Base-by-base conservation (phyloP, 2,329 filamentous ascomycete genomes). In the Hymenoscyphus scutula region DNA sequence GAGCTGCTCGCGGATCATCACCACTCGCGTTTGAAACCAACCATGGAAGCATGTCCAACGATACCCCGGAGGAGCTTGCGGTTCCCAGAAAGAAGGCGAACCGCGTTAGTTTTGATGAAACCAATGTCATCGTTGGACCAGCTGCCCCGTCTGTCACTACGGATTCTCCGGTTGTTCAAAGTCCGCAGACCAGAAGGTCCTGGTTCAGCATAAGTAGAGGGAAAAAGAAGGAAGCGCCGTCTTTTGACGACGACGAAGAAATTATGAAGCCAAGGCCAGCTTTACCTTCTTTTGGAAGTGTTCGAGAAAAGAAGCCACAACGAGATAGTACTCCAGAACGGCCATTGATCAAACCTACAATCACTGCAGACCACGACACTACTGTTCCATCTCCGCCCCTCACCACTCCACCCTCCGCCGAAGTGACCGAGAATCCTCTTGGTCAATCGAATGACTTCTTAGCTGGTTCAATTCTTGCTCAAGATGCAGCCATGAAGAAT, bases 21-120 rank as follows among this genome's bases (percentile, higher is more conserved):
- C 80, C 69, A 2, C 82, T 75, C 73, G 53, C 81, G 78, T 25
- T 19, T 32, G 45, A 17, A 27, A 0, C 69, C 65, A 15, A 23
- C 23, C 37, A 56, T 25, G n/a, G 58, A 56, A 45, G 37, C 15
- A 66, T 48, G 10, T 48, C 74, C 0, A 80, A 79, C 60, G 80
- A 82, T 59, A 72, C 72, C 23, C 61, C 69, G 5, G 71, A 73
- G 10, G 68, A 71, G 4, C 59, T 63, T 38, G 30, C 63, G 13
- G 57, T 66, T 1, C 69, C 76, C 19, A 80, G 84, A 63, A 91
- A 86, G 76, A 91, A 89, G 74, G 83, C 81, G 45, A 84, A 84
- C 1, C 81, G 90, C 27, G 90, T 93, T 55, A 97, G 92, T 76
- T 97, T 92, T 72, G 88, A 91, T 57, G 82, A 83, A 37, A 80